Evolutionary conservation across 2,329 filamentous ascomycete genomes (phyloP).

Genomic region (Aspergillus pseudotamarii): DNA sequence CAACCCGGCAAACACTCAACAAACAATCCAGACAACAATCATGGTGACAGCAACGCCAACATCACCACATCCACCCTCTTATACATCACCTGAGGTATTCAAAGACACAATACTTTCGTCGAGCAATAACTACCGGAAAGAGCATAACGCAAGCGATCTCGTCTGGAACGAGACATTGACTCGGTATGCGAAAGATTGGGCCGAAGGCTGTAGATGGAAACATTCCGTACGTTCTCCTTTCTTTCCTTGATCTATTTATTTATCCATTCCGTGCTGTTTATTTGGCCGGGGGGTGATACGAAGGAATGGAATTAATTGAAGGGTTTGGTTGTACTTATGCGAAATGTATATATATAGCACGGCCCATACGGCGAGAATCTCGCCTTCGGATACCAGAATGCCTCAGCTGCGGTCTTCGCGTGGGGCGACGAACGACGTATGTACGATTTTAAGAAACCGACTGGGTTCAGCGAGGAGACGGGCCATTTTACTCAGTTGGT

Average conservation of each 20-base stretch:
- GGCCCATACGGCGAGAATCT: constrained; percentile 76
- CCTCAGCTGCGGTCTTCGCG: constrained; percentile 60
- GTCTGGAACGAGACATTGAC: constrained; percentile 68
- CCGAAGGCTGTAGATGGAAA: constrained; percentile 45
- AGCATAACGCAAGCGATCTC: constrained; percentile 63
- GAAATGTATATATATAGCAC: constrained; percentile 37
- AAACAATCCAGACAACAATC: constrained; percentile 21
- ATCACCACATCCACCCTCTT: constrained; percentile 39
- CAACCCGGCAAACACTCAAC: constrained; percentile 13
- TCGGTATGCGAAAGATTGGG: constrained; percentile 57
- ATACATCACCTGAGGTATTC: constrained; percentile 48
- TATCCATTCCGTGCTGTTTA: neutral
- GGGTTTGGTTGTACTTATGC: neutral
- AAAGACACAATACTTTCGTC: constrained; percentile 61
- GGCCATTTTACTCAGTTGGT: constrained; percentile 76
- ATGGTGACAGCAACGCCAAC: constrained; percentile 31
- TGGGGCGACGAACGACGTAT: constrained; percentile 65
- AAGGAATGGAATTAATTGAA: neutral
- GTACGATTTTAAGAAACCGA: constrained; percentile 62
- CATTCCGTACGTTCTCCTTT: constrained; percentile 37
- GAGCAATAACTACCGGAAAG: constrained; percentile 66
- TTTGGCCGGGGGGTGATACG: neutral
- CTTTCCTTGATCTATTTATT: neutral
- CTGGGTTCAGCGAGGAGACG: constrained; percentile 60
- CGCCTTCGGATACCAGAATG: constrained; percentile 66